A percentile compares a stretch with the other conserved stretches of the same genome.
Evolutionary conservation across 2,329 filamentous ascomycete genomes (phyloP).

Genomic region (Capronia americana): DNA sequence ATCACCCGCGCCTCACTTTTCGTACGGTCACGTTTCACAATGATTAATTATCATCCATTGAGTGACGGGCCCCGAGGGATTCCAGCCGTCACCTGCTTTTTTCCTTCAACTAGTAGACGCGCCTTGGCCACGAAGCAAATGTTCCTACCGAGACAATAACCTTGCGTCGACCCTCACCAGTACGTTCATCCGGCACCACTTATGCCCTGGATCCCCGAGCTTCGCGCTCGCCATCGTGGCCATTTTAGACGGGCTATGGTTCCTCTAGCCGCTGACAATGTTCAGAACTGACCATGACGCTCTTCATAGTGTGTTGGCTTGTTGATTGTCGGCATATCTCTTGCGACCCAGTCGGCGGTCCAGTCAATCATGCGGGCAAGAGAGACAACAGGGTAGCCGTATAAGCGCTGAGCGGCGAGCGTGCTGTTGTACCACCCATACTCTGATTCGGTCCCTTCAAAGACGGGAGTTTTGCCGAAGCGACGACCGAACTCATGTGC

Average conservation of each 20-base stretch:
- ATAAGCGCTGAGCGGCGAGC: constrained; percentile 8
- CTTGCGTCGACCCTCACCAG: background rate
- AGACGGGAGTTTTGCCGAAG: constrained; percentile 1
- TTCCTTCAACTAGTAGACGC: background rate
- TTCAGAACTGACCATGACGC: constrained; percentile 10
- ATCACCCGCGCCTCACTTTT: background rate
- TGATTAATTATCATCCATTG: background rate
- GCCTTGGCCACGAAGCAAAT: no score
- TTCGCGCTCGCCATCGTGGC: background rate
- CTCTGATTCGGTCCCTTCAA: constrained; percentile 6
- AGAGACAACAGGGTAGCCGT: constrained; percentile 8
- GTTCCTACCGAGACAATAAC: background rate
- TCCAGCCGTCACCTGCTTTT: no score
- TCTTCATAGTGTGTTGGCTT: constrained; percentile 16
- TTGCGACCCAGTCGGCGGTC: constrained; percentile 7
- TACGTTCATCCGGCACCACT: no score
- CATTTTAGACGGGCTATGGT: background rate
- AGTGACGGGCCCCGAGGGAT: background rate
- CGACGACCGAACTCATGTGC: constrained; percentile 11
- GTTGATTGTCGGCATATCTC: constrained; percentile 7
- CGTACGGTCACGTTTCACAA: background rate
- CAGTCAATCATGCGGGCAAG: constrained; percentile 21
- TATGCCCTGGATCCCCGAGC: no score
- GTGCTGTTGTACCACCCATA: constrained; percentile 11
- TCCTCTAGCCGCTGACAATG: background rate